phyloP scores from a whole-genome alignment of 2,329 filamentous ascomycete species.

The Conoideocrella luteorostrata region DNA sequence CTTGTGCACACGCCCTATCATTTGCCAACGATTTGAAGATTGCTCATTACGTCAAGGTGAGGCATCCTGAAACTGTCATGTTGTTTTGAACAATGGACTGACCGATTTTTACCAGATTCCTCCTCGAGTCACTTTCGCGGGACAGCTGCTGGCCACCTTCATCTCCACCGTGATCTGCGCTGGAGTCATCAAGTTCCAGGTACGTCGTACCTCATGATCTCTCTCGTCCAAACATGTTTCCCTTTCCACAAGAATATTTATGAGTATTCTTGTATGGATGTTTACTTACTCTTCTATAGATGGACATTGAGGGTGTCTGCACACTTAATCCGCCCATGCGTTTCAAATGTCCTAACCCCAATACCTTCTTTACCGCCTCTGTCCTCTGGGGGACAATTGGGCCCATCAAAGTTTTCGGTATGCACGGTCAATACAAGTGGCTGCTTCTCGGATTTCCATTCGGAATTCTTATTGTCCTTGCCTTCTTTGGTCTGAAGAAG shows the following conservation, averaged over 20 bases:
- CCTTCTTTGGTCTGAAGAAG: constrained; percentile 30
- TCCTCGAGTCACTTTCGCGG: constrained; percentile 28
- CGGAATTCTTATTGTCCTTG: constrained; percentile 28
- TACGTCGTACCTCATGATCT: constrained; percentile 10
- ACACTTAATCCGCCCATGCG: constrained; percentile 27
- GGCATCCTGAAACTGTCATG: no score
- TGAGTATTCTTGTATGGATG: no score
- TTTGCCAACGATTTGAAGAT: constrained; percentile 31
- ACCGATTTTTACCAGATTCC: constrained; percentile 19
- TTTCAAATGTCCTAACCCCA: constrained; percentile 31
- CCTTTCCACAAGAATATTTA: no score
- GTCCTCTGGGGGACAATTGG: constrained; percentile 36
- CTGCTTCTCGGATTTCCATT: constrained; percentile 35
- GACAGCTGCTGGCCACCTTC: constrained; percentile 28
- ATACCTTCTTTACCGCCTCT: constrained; percentile 33
- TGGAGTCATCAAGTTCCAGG: constrained; percentile 31
- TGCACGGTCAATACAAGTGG: constrained; percentile 27
- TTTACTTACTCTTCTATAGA: constrained; percentile 10
- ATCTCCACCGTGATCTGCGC: constrained; percentile 27
- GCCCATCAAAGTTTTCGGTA: constrained; percentile 30
- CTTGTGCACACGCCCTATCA: constrained; percentile 27
- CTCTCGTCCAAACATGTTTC: no score
- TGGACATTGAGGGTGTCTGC: constrained; percentile 30
- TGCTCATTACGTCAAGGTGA: constrained; percentile 38
- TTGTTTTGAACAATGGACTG: no score